These are phyloP conservation scores for Xeromyces bisporus DNA, from an alignment of 495 filamentous ascomycete species.

Conservation along the genomic window DNA sequence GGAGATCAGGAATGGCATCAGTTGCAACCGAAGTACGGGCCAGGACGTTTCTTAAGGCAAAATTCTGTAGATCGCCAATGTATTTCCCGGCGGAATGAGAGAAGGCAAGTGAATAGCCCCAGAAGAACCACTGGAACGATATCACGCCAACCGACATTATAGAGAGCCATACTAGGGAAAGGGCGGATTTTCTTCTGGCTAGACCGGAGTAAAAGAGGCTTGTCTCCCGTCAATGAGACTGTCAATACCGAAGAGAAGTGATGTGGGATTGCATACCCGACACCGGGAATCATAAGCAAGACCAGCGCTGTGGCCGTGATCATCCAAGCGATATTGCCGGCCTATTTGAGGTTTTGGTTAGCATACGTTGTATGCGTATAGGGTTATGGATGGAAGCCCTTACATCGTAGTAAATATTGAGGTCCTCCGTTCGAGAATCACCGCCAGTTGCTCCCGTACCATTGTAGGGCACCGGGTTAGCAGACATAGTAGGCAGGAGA, in stretches of 20 bases:
- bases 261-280: slow-evolving; percentile 58
- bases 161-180: slow-evolving; percentile 92
- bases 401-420: slow-evolving; percentile 76
- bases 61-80: slow-evolving; percentile 73
- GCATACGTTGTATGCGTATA: background rate
- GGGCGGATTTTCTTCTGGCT: slow-evolving; percentile 87
- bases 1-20: slow-evolving; percentile 64
- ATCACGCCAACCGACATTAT: slow-evolving; percentile 85
- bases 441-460: slow-evolving; percentile 47
- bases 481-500: too few relatives aligned
- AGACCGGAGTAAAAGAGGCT: slow-evolving; percentile 98
- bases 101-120: slow-evolving; percentile 91
- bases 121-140: slow-evolving; percentile 98
- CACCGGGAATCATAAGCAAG: slow-evolving; percentile 93
- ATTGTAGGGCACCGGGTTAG: slow-evolving; percentile 41
- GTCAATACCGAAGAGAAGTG: background rate
- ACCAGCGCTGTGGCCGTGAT: slow-evolving; percentile 77
- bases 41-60: slow-evolving; percentile 71
- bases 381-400: slow-evolving; percentile 6
- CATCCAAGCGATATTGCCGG: slow-evolving; percentile 87
- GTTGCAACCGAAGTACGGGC: slow-evolving; percentile 70
- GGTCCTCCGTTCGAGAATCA: slow-evolving; percentile 52
- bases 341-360: slow-evolving; percentile 27
- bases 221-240: background rate
- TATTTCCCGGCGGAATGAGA: slow-evolving; percentile 67